Evolutionary conservation across 2,329 filamentous ascomycete genomes (phyloP).

Genomic region (Lasiodiplodia theobromae): DNA sequence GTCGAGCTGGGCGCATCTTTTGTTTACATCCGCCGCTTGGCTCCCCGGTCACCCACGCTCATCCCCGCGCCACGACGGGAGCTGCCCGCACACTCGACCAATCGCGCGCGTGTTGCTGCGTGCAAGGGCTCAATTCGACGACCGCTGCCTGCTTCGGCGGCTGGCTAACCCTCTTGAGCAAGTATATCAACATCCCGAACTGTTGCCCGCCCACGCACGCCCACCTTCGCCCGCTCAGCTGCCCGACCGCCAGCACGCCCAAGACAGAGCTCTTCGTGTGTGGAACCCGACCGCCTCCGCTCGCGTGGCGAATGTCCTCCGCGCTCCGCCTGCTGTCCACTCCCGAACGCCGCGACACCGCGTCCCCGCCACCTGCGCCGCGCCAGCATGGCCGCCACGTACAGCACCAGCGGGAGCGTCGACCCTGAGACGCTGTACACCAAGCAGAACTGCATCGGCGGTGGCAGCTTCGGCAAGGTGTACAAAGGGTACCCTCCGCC

Average conservation of each 20-base stretch:
- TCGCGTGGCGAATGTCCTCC: conserved; percentile 15
- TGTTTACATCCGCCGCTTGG: conserved; percentile 19
- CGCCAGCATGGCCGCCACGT: conserved; percentile 27
- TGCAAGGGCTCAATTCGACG: conserved; percentile 25
- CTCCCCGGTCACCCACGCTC: conserved; percentile 22
- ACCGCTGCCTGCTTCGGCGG: conserved; percentile 1
- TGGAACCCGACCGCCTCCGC: conserved; percentile 10
- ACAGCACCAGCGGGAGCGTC: conserved; percentile 56
- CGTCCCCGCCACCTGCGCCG: conserved; percentile 5
- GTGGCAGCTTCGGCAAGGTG: conserved; percentile 97
- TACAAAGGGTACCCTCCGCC: conserved; percentile 80
- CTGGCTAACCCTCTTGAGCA: conserved; percentile 27
- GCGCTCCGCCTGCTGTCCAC: neutral
- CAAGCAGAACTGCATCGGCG: conserved; percentile 72
- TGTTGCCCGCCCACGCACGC: conserved; percentile 9
- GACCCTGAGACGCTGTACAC: conserved; percentile 94
- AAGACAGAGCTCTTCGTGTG: neutral
- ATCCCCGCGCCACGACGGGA: conserved; percentile 21
- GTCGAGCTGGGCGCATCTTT: conserved; percentile 1
- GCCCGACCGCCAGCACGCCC: neutral
- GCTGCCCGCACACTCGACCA: conserved; percentile 16
- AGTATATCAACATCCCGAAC: conserved; percentile 25
- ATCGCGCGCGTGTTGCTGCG: conserved; percentile 23
- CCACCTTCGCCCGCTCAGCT: neutral
- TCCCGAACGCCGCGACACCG: conserved; percentile 3